Evolutionary conservation across 805 yeast genomes (phyloP), one percentile per base, ranked within the genome.

Genomic region (Saccharomycopsis olivae): DNA sequence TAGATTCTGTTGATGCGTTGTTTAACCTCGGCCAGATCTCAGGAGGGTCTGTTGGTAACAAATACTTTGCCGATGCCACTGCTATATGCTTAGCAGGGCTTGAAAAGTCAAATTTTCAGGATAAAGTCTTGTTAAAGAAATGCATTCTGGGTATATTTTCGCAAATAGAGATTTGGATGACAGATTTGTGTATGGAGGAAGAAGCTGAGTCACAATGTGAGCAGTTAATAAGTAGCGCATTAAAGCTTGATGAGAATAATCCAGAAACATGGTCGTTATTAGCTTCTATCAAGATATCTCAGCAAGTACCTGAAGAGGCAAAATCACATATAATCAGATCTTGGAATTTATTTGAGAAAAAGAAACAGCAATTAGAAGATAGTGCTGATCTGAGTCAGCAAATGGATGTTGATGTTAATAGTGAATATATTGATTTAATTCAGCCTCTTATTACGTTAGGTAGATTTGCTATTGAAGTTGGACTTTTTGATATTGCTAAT

Each of bases 111-210:
- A 35, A 53, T 14, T 51, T 51, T 14, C 43, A 35, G 3, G 51
- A 62, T n/a, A 50, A 54, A 33, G 53, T 56, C 39, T 59, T 71
- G 31, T 56, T 69, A 15, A 71, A 71, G 47, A 83, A 81, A 54
- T 55, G 85, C 35, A 75, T 80, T 47, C 82, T 78, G 53, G 95
- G 89, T 0, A 63, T 85, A 20, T 77, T 89, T 49, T 78, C 95
- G 5, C 71, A 80, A 63, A 82, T 92, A 53, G 98, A 89, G 59
- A 81, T 85, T 42, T 88, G 95, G 95, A 85, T 87, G 96, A 89
- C 97, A 1, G 96, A 89, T 63, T 64, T 88, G 48, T 88, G 97
- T 64, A 86, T 88, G 95, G 94, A 85, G 52, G 75, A 75, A 2
- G 77, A 79, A 49, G 97, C 97, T 2, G 97, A 92, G 59, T 17